phyloP scores from a whole-genome alignment of 2,329 filamentous ascomycete genomes.

The Myriosclerotinia scirpicola region DNA sequence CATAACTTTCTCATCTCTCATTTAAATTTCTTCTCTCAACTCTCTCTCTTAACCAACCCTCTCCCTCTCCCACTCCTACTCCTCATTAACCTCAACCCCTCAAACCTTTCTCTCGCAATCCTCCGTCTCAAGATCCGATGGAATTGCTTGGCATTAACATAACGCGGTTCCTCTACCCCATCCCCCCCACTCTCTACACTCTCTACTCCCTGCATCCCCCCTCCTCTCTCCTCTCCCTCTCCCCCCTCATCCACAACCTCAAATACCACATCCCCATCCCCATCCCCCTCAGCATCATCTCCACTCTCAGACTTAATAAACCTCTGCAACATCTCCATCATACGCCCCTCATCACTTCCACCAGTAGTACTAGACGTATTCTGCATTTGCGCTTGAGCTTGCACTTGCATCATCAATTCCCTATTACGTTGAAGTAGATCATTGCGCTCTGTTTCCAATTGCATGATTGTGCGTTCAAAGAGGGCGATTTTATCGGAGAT shows the following conservation, averaged over 20 bases:
- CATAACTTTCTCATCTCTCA: too few species aligned
- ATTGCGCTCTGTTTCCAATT: not conserved
- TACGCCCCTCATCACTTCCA: too few species aligned
- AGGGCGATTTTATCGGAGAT: not conserved
- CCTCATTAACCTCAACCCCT: not conserved
- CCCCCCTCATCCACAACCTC: not conserved
- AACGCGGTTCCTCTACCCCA: not conserved
- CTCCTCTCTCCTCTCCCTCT: not conserved
- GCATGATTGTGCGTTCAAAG: not conserved
- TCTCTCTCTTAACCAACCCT: not conserved
- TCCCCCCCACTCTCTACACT: not conserved
- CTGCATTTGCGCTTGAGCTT: not conserved
- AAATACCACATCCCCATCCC: not conserved
- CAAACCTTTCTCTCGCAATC: not conserved
- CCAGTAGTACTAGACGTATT: too few species aligned
- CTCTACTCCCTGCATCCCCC: not conserved
- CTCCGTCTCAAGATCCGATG: not conserved
- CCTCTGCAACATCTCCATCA: too few species aligned
- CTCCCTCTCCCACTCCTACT: not conserved
- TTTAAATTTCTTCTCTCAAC: not conserved
- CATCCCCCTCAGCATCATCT: too few species aligned
- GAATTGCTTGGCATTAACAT: not conserved
- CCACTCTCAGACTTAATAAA: too few species aligned
- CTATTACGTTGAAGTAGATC: not conserved
- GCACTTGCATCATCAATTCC: not conserved